These are phyloP conservation scores for Trichocladium uniseriatum DNA, from an alignment of 495 filamentous ascomycete species.

Conservation along the genomic window DNA sequence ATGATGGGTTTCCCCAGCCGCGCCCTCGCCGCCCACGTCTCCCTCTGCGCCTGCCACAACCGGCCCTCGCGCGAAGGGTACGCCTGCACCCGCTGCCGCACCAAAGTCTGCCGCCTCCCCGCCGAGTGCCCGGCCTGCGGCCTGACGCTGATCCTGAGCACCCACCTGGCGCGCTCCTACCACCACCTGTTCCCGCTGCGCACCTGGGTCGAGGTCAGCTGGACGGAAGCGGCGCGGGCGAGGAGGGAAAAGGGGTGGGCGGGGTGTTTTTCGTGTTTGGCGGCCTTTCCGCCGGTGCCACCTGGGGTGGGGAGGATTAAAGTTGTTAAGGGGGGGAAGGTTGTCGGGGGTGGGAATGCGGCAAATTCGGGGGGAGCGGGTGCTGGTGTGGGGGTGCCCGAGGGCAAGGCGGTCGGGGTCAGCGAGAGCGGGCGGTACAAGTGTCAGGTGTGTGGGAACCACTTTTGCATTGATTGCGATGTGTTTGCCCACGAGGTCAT, in stretches of 20 bases:
- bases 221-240: conserved; percentile 53
- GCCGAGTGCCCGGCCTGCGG: conserved; percentile 84
- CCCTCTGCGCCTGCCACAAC: conserved; percentile 83
- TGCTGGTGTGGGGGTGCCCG: neutral
- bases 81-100: conserved; percentile 75
- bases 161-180: conserved; percentile 87
- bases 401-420: conserved; percentile 44
- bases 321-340: conserved; percentile 10
- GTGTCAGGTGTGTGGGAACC: conserved; percentile 71
- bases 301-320: neutral
- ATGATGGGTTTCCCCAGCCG: conserved; percentile 99
- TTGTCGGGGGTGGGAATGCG: neutral
- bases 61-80: conserved; percentile 82
- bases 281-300: conserved; percentile 38
- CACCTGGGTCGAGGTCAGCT: conserved; percentile 85
- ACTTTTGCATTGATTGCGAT: conserved; percentile 98
- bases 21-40: conserved; percentile 57
- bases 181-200: conserved; percentile 89
- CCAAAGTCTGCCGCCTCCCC: conserved; percentile 88
- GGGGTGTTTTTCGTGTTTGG: conserved; percentile 48
- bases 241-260: too few species aligned
- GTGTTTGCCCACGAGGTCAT: conserved; percentile 86
- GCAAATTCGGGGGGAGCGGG: conserved; percentile 16
- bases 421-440: conserved; percentile 83
- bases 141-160: conserved; percentile 91